Base-by-base conservation (phyloP, 2,329 filamentous ascomycete genomes). In the Shiraia sp. region DNA sequence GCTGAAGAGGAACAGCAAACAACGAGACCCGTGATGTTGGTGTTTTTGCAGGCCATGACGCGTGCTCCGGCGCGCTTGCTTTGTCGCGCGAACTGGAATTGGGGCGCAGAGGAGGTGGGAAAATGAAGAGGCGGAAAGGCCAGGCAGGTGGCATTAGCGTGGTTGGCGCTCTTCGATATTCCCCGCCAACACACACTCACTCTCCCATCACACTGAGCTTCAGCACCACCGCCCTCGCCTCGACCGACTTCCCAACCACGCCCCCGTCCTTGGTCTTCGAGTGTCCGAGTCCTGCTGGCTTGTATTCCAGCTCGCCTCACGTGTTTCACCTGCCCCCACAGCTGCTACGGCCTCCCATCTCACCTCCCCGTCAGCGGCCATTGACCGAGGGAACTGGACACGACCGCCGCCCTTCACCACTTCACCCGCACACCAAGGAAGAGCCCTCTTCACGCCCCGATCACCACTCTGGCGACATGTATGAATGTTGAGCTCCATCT, bases 391-490 rank as follows among this genome's bases (percentile, higher is more conserved):
- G n/a, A 23, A 13, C 13, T 24, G 19, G 27, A 38, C 34, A 41
- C 25, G 16, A 38, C 45, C 12, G 15, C 32, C 12, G 33, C 40
- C 27, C 47, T 27, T 30, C 25, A 33, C 42, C 33, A 37, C 37
- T 17, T n/a, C 17, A 16, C 24, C 32, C 4, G 19, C 19, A 4
- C 19, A 22, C 19, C 19, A 22, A 8, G 8, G 19, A 22, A 22
- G 29, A 33, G 13, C 10, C 19, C 26, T 29, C 27, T 40, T 36
- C 39, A 42, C 32, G 27, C 16, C 25, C 25, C 37, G 39, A 30
- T 31, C 37, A 44, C 47, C 31, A 25, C 5, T 12, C 33, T 43
- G 34, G 25, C 42, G 45, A 50, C 36, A 55, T 55, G 51, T 26
- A 42, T 30, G 27, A 38, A 22, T 44, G 32, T 25, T 42, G 48